Evolutionary conservation across 2,329 filamentous ascomycete species (phyloP).

Genomic region (Ilyonectria mors-panacis): DNA sequence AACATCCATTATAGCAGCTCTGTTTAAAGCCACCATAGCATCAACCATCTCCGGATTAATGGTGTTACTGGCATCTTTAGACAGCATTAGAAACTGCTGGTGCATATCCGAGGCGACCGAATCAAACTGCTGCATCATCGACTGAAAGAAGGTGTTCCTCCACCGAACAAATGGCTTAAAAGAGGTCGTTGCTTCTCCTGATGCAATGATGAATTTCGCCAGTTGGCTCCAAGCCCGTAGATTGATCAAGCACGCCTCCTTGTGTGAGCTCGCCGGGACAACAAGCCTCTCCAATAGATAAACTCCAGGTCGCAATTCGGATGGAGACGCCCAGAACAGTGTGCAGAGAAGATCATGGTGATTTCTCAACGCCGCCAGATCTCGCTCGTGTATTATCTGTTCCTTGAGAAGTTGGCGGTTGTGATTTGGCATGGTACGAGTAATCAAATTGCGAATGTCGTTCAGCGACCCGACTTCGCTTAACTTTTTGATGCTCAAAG

Average conservation of each 20-base stretch:
- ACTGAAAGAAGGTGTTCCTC: conserved; percentile 71
- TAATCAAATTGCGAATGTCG: conserved; percentile 73
- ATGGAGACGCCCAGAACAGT: conserved; percentile 75
- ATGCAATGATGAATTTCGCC: conserved; percentile 70
- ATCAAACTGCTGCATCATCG: conserved; percentile 71
- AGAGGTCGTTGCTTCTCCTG: conserved; percentile 61
- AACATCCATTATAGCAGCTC: conserved; percentile 67
- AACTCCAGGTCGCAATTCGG: conserved; percentile 66
- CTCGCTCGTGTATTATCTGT: conserved; percentile 70
- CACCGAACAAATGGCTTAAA: conserved; percentile 64
- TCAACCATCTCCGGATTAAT: conserved; percentile 63
- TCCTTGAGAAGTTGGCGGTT: conserved; percentile 76
- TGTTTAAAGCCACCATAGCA: conserved; percentile 67
- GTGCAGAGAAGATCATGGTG: conserved; percentile 79
- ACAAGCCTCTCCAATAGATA: conserved; percentile 73
- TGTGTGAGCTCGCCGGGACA: conserved; percentile 72
- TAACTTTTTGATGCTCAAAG: conserved; percentile 68
- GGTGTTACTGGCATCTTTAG: conserved; percentile 60
- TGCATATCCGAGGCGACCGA: conserved; percentile 70
- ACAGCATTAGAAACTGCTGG: conserved; percentile 66
- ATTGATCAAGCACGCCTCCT: conserved; percentile 76
- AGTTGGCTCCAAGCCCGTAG: conserved; percentile 75
- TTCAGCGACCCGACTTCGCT: conserved; percentile 64
- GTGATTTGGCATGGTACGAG: conserved; percentile 76
- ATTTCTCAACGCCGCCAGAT: conserved; percentile 76